phyloP scores from a whole-genome alignment of 1,284 basidiomycete genomes.

The Somion occarium region DNA sequence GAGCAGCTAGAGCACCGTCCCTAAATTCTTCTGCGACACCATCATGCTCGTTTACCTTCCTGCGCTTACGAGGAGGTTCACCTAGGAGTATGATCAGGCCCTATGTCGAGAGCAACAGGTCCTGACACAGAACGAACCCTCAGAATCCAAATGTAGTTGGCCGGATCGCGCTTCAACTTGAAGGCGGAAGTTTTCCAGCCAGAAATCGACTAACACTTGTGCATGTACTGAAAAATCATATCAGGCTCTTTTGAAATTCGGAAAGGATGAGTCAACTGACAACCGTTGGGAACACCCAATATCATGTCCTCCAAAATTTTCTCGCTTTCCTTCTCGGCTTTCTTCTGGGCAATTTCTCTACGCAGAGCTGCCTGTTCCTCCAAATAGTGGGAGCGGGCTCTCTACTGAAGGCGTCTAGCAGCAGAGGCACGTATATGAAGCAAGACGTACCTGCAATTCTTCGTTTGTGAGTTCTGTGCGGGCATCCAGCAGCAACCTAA shows the following conservation, averaged over 20 bases:
- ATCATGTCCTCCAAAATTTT: slow-evolving; percentile 58
- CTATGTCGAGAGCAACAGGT: background rate
- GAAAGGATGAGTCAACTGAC: slow-evolving; percentile 51
- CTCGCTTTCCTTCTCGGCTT: slow-evolving; percentile 48
- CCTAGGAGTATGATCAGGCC: slow-evolving; percentile 17
- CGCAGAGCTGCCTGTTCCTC: slow-evolving; percentile 53
- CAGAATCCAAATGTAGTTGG: slow-evolving; percentile 35
- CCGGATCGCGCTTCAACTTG: slow-evolving; percentile 61
- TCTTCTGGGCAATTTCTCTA: slow-evolving; percentile 47
- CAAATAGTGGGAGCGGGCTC: slow-evolving; percentile 62
- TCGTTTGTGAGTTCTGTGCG: slow-evolving; percentile 76
- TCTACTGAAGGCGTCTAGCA: slow-evolving; percentile 29
- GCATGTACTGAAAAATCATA: slow-evolving; percentile 56
- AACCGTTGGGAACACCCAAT: slow-evolving; percentile 60
- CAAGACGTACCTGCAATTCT: slow-evolving; percentile 55
- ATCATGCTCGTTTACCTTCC: slow-evolving; percentile 23
- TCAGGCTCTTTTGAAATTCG: background rate
- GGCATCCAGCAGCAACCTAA: slow-evolving; percentile 45
- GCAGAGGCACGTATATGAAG: background rate
- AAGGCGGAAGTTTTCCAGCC: slow-evolving; percentile 63
- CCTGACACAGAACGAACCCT: slow-evolving; percentile 22
- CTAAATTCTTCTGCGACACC: background rate
- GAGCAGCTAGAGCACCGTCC: slow-evolving; percentile 14
- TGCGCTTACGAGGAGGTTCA: slow-evolving; percentile 36
- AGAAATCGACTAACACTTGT: slow-evolving; percentile 60